phyloP scores from a whole-genome alignment of 768 basidiomycete species.

The Naganishia onofrii region DNA sequence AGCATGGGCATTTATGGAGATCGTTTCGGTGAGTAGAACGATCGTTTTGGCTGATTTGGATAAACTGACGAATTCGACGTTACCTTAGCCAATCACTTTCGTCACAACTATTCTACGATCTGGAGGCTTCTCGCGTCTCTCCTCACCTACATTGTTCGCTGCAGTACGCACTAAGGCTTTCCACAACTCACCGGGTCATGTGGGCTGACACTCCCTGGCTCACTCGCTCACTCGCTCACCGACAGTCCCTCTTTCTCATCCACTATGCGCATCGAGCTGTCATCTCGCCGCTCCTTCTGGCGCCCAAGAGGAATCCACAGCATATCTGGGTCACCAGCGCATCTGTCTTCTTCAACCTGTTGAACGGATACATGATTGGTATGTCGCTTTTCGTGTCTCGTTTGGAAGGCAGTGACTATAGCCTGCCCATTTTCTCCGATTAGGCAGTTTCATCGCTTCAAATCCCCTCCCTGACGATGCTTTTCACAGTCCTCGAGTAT shows the following conservation, averaged over 20 bases:
- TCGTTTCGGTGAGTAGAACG: conserved; percentile 41
- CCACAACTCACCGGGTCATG: neutral
- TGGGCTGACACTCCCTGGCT: too few species aligned
- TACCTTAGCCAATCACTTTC: conserved; percentile 42
- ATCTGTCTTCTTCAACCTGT: conserved; percentile 65
- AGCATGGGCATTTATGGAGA: conserved; percentile 49
- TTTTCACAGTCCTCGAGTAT: conserved; percentile 55
- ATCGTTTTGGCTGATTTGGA: neutral
- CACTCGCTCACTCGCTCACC: too few species aligned
- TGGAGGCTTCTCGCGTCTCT: neutral
- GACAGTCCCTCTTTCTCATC: conserved; percentile 59
- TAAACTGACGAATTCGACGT: neutral
- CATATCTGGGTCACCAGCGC: conserved; percentile 65
- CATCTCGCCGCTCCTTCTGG: conserved; percentile 74
- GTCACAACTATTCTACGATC: conserved; percentile 33
- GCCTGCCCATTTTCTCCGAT: conserved; percentile 28
- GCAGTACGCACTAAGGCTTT: neutral
- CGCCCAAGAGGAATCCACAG: conserved; percentile 67
- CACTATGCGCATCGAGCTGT: conserved; percentile 84
- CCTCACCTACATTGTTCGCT: conserved; percentile 3
- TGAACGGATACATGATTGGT: conserved; percentile 69
- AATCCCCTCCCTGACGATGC: conserved; percentile 22
- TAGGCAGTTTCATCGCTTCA: conserved; percentile 36
- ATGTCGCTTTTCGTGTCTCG: conserved; percentile 36
- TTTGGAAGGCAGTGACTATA: conserved; percentile 34